A percentile compares a stretch with the other conserved stretches of the same genome.
Conservation (phyloP, 352 stramenopile species). For the Pythium volutum region DNA sequence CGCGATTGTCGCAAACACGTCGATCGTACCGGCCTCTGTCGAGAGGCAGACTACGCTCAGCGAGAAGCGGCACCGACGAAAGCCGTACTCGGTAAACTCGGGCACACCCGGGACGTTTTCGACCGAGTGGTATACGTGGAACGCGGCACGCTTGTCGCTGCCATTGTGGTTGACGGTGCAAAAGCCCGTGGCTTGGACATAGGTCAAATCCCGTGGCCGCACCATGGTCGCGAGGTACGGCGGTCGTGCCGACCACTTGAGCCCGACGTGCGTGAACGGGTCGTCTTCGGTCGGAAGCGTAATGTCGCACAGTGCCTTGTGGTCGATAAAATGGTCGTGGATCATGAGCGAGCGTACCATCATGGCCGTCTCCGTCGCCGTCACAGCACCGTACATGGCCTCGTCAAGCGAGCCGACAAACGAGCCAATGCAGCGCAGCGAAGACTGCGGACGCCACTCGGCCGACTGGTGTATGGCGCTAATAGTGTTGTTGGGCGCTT, state of each 20-base stretch:
- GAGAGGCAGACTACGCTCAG: constrained; percentile 22
- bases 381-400: constrained; percentile 49
- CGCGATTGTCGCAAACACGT: background rate
- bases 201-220: constrained; percentile 39
- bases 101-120: constrained; percentile 27
- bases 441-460: constrained; percentile 3
- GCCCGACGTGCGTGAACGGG: constrained; percentile 16
- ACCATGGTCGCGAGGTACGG: constrained; percentile 18
- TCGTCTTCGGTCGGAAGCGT: constrained; percentile 27
- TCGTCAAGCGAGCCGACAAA: constrained; percentile 55
- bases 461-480: no score
- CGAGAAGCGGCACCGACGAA: constrained; percentile 48
- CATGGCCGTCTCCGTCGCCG: constrained; percentile 26
- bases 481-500: no score
- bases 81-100: constrained; percentile 28
- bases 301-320: constrained; percentile 37
- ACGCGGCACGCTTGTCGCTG: constrained; percentile 25
- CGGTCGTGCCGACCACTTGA: constrained; percentile 22
- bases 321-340: constrained; percentile 22
- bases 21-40: background rate
- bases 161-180: background rate
- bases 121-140: constrained; percentile 35
- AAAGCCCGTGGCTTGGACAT: constrained; percentile 42
- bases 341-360: constrained; percentile 32
- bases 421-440: constrained; percentile 43